Evolutionary conservation across 192 early-diverging fungal genomes (phyloP), one percentile per base, ranked within the genome.

Genomic region (Backusella tuberculispora): DNA sequence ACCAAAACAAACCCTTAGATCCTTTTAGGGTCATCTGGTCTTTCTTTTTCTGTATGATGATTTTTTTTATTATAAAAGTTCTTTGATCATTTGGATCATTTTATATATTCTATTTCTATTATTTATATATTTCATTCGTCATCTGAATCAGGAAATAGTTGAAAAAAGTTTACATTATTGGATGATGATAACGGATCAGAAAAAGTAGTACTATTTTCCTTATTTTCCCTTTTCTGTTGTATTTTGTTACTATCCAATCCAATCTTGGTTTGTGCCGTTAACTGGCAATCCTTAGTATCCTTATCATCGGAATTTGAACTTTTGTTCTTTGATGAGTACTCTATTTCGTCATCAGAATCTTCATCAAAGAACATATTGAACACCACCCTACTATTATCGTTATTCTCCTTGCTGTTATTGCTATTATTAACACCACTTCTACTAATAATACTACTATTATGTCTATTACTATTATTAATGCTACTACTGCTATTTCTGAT

Each of bases 81-180:
- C n/a, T n/a, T n/a, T n/a, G n/a, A n/a, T n/a, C n/a, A n/a, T n/a
- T n/a, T n/a, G n/a, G n/a, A n/a, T n/a, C n/a, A n/a, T n/a, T n/a
- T n/a, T n/a, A n/a, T n/a, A n/a, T n/a, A n/a, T n/a, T n/a, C n/a
- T n/a, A n/a, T n/a, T n/a, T 53, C 48, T 6, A 53, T 53, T 9
- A 21, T 53, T 8, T 19, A 19, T 48, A n/a, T n/a, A 48, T 48
- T 50, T 50, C n/a, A 56, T 56, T 42, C 38, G 41, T 38, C 12
- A 40, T 67, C 68, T 29, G 68, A 69, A 69, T 69, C 68, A 69
- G 44, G 44, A 69, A 69, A 69, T 24, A 69, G 34, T 69, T 69
- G 64, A n/a, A 66, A 40, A 38, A 34, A 4, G 34, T 15, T 40
- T 38, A 26, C 12, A 40, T n/a, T 38, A 60, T 14, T 24, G 14